phyloP scores from a whole-genome alignment of 176 grass and related monocot species.

The Triticum timopheevii region DNA sequence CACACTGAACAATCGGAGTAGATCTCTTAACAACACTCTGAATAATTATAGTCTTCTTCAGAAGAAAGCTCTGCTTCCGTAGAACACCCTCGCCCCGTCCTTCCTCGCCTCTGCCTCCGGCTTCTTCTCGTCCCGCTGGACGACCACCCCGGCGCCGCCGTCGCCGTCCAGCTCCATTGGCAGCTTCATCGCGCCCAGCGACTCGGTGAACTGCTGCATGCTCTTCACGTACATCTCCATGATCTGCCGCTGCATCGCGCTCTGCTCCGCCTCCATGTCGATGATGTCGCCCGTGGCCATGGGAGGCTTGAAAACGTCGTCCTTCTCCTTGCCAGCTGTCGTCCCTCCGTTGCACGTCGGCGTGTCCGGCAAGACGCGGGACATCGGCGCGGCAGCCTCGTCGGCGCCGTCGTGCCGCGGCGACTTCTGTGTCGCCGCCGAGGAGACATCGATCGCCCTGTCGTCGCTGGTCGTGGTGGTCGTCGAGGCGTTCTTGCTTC shows the following conservation, averaged over 20 bases:
- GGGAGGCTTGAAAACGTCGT: slow-evolving; percentile 50
- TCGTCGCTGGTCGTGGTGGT: slow-evolving; percentile 46
- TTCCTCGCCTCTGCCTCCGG: slow-evolving; percentile 48
- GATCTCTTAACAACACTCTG: too few species aligned
- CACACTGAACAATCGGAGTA: background rate
- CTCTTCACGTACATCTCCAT: slow-evolving; percentile 94
- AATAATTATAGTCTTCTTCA: slow-evolving; percentile 26
- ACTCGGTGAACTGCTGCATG: slow-evolving; percentile 94
- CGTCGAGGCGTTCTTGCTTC: slow-evolving; percentile 51
- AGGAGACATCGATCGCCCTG: slow-evolving; percentile 7
- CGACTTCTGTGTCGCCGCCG: background rate
- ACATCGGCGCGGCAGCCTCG: background rate
- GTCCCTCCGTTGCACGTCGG: slow-evolving; percentile 46
- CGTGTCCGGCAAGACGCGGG: slow-evolving; percentile 41
- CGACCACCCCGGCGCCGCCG: slow-evolving; percentile 18
- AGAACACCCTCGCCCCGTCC: slow-evolving; percentile 84
- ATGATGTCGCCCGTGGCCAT: slow-evolving; percentile 50
- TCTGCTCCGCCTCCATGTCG: slow-evolving; percentile 66
- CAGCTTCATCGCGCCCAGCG: slow-evolving; percentile 71
- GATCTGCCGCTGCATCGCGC: slow-evolving; percentile 91
- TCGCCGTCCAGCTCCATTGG: slow-evolving; percentile 58
- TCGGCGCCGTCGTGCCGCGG: background rate
- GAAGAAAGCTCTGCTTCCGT: slow-evolving; percentile 96
- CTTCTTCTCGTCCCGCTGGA: slow-evolving; percentile 44
- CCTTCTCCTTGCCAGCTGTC: slow-evolving; percentile 23